Evolutionary conservation across 2,329 filamentous ascomycete genomes (phyloP), one percentile per base, ranked within the genome.

Genomic region (Arthrobotrys sphaeroides): DNA sequence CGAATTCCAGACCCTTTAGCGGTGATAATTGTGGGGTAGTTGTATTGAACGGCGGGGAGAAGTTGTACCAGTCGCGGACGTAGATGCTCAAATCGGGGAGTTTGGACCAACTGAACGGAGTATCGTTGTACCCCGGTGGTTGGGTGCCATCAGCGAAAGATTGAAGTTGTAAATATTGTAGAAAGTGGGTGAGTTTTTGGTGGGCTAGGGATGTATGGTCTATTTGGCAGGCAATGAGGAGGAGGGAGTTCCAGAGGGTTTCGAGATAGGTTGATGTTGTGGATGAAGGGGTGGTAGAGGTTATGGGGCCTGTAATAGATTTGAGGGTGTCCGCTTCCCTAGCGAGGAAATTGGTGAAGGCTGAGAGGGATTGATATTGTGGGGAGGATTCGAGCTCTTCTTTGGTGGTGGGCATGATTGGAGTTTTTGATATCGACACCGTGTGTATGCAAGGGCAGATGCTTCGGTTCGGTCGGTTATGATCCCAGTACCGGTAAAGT

Each of bases 251-350:
- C 55, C 57, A 70, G 43, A 53, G 40, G 7, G 55, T 61, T 61
- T 70, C 31, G 31, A 70, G 66, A 45, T 62, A 51, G 4, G 65
- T 69, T 51, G 65, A 47, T 60, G 51, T 62, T 53, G 16, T 24
- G 20, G 53, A 13, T 1, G 53, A n/a, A 12, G 55, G 16, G 24
- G 66, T 26, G 51, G 51, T 36, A 36, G 55, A 16, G 43, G 43
- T 36, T 31, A 49, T 60, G 3, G 26, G 10, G 26, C 28, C 49
- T 4, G 31, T 45, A 7, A 64, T 12, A 1, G 10, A 12, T 2
- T 3, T 2, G n/a, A 22, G 10, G 9, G 53, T 42, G 33, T n/a
- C 38, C 1, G 5, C 5, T 2, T 18, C n/a, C 3, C 6, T 42
- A 5, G 53, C 18, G 12, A 20, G 20, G 20, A 28, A 28, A 5